These are phyloP conservation scores for Medicago ruthenica DNA, from an alignment of 306 rosid genomes.

Conservation along the genomic window DNA sequence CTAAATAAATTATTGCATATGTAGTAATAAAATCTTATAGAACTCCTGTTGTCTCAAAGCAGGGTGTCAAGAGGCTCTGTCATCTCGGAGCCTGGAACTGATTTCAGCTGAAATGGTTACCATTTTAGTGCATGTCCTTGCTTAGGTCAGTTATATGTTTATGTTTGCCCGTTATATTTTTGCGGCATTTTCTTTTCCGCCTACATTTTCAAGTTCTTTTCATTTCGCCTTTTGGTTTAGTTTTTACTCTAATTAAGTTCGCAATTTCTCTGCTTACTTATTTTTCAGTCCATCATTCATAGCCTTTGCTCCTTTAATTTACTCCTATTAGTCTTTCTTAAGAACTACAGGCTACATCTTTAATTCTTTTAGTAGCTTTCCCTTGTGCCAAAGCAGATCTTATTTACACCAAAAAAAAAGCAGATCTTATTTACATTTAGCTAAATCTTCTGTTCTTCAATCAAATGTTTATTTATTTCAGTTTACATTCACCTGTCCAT, in stretches of 20 bases:
- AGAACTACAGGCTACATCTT: conserved; percentile 32
- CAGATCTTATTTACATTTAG: conserved; percentile 13
- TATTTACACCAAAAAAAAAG: conserved; percentile 18
- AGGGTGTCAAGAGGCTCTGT: conserved; percentile 98
- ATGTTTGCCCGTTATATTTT: conserved; percentile 68
- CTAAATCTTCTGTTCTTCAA: conserved; percentile 27
- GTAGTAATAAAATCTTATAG: conserved; percentile 65
- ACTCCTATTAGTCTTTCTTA: conserved; percentile 31
- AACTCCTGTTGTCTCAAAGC: conserved; percentile 95
- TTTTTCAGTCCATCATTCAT: conserved; percentile 41
- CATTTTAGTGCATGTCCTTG: conserved; percentile 87
- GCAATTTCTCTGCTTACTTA: conserved; percentile 49
- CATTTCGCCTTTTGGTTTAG: conserved; percentile 52
- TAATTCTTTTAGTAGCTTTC: conserved; percentile 33
- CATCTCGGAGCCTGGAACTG: conserved; percentile 91
- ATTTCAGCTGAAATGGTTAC: conserved; percentile 95
- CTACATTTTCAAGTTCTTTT: conserved; percentile 61
- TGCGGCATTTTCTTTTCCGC: conserved; percentile 66
- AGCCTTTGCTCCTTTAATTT: conserved; percentile 35
- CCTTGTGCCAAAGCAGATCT: conserved; percentile 36
- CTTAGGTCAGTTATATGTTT: conserved; percentile 90
- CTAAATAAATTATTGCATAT: conserved; percentile 54
- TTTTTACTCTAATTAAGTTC: conserved; percentile 53
- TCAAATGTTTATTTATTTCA: conserved; percentile 33
- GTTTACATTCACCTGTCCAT: conserved; percentile 42